A percentile compares a stretch with the other conserved stretches of the same genome.
phyloP scores from a whole-genome alignment of 2,329 filamentous ascomycete species.

The Exophiala phaeomuriformis region DNA sequence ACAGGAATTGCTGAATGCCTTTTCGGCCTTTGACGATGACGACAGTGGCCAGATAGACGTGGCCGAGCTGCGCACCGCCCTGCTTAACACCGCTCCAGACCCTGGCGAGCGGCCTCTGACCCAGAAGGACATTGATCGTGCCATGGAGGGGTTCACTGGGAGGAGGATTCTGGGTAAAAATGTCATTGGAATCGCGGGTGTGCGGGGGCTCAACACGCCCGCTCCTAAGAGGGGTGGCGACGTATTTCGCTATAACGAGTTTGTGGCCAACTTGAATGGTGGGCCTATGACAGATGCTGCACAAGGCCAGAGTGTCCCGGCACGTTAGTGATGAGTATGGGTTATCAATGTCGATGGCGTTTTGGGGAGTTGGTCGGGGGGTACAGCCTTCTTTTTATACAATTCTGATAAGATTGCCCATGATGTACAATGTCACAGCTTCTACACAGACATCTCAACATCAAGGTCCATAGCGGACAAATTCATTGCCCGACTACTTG shows the following conservation, averaged over 20 bases:
- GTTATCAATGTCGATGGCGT: too few relatives aligned
- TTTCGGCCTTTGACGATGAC: slow-evolving; percentile 91
- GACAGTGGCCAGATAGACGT: slow-evolving; percentile 90
- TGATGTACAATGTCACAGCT: too few relatives aligned
- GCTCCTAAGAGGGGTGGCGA: slow-evolving; percentile 62
- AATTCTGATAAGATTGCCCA: too few relatives aligned
- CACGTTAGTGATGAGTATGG: slow-evolving; percentile 1
- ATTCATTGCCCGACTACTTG: too few relatives aligned
- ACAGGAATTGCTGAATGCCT: slow-evolving; percentile 76
- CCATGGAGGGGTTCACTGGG: slow-evolving; percentile 80
- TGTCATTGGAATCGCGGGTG: slow-evolving; percentile 23
- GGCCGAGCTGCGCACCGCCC: slow-evolving; percentile 69
- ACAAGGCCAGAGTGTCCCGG: slow-evolving; percentile 6
- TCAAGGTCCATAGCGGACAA: too few relatives aligned
- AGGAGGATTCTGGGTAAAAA: slow-evolving; percentile 69
- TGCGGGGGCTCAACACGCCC: slow-evolving; percentile 21
- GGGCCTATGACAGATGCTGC: slow-evolving; percentile 30
- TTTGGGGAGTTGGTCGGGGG: too few relatives aligned
- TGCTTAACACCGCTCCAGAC: slow-evolving; percentile 75
- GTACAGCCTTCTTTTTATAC: too few relatives aligned
- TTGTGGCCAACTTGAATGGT: slow-evolving; percentile 64
- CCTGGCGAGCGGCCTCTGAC: slow-evolving; percentile 58
- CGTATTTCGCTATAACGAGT: slow-evolving; percentile 90
- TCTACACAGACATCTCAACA: too few relatives aligned
- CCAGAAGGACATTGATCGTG: slow-evolving; percentile 70